These are phyloP conservation scores for Trichocomaceae sp. DNA, from an alignment of 2,329 filamentous ascomycete species.

Conservation along the genomic window DNA sequence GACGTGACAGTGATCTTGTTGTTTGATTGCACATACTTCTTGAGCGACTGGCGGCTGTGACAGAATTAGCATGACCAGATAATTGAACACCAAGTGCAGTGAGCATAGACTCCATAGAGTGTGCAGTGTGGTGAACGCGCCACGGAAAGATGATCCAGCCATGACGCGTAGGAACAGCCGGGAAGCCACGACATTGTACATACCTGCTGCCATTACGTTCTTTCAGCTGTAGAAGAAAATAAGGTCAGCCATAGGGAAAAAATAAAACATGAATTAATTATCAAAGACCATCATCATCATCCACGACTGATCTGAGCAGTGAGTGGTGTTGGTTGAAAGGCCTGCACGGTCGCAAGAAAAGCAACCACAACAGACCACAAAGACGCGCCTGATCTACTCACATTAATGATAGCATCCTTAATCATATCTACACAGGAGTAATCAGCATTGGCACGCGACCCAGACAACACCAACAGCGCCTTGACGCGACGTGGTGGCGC, in stretches of 20 bases:
- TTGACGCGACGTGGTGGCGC: slow-evolving; percentile 42
- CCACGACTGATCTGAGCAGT: neutral
- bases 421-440: slow-evolving; percentile 57
- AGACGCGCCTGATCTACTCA: slow-evolving; percentile 50
- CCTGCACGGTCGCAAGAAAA: slow-evolving; percentile 1
- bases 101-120: neutral
- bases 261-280: neutral
- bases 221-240: slow-evolving; percentile 52
- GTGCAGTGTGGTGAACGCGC: slow-evolving; percentile 1
- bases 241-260: neutral
- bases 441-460: slow-evolving; percentile 53
- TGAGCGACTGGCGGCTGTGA: slow-evolving; percentile 61
- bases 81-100: too few relatives aligned
- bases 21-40: slow-evolving; percentile 69
- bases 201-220: slow-evolving; percentile 65
- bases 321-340: slow-evolving; percentile 10
- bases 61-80: slow-evolving; percentile 14
- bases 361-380: slow-evolving; percentile 21
- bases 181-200: slow-evolving; percentile 29
- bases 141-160: slow-evolving; percentile 10
- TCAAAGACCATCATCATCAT: neutral
- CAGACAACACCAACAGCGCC: slow-evolving; percentile 30
- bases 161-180: slow-evolving; percentile 14
- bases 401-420: slow-evolving; percentile 63
- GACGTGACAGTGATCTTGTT: slow-evolving; percentile 55